phyloP scores from a whole-genome alignment of 2,329 filamentous ascomycete species.

The Sordariomycetes sp. region DNA sequence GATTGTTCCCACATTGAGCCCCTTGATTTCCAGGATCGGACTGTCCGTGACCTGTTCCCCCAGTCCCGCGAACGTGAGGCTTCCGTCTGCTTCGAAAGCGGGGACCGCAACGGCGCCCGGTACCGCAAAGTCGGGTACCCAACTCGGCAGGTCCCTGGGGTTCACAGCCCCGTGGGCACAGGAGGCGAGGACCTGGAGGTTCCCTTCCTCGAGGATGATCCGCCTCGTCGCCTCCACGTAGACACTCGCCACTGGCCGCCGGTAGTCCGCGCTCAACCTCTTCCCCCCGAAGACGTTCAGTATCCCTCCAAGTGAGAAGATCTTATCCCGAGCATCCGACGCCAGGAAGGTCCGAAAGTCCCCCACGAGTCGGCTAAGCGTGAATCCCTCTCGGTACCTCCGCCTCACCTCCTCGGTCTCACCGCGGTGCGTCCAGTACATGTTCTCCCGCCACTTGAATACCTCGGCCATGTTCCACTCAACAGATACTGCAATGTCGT shows the following conservation, averaged over 20 bases:
- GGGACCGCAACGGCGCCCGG: conserved; percentile 10
- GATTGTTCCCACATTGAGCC: conserved; percentile 8
- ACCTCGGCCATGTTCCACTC: conserved; percentile 5
- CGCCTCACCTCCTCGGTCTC: conserved; percentile 2
- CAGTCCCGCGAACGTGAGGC: not conserved
- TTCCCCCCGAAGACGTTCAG: conserved; percentile 10
- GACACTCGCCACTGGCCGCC: conserved; percentile 9
- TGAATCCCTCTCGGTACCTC: conserved; percentile 7
- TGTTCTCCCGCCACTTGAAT: conserved; percentile 7
- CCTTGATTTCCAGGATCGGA: conserved; percentile 6
- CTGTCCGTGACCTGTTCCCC: not conserved
- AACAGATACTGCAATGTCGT: conserved; percentile 10
- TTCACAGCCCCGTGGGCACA: conserved; percentile 7
- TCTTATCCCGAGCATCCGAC: conserved; percentile 2
- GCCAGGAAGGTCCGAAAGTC: conserved; percentile 10
- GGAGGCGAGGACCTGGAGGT: conserved; percentile 8
- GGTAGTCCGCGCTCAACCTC: conserved; percentile 10
- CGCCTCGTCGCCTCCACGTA: conserved; percentile 10
- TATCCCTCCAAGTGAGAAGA: conserved; percentile 11
- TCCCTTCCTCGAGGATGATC: conserved; percentile 9
- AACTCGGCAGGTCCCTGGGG: conserved; percentile 8
- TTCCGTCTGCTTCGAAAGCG: conserved; percentile 9
- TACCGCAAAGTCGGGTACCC: conserved; percentile 13
- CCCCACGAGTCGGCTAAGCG: conserved; percentile 7
- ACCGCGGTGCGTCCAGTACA: conserved; percentile 10